Percentiles rank a stretch among this genome's conserved stretches.
These are phyloP conservation scores for Monilinia fructigena DNA, from an alignment of 2,329 filamentous ascomycete genomes.

Conservation along the genomic window DNA sequence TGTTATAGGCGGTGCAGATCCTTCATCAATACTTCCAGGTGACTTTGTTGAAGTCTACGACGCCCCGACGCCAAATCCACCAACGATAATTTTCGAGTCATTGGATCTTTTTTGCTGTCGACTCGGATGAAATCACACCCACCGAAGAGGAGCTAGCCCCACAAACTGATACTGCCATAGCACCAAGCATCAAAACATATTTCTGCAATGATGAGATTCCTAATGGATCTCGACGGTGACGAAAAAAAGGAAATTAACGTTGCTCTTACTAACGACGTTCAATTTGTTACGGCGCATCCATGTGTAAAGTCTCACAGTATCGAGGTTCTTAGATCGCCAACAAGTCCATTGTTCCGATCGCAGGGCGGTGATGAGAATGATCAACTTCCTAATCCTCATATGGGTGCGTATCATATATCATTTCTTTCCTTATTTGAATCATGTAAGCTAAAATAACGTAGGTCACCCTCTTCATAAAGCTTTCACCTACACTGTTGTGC, in stretches of 20 bases:
- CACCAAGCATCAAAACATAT: conserved; percentile 35
- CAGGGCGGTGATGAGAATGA: conserved; percentile 39
- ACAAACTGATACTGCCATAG: conserved; percentile 24
- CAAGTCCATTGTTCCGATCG: conserved; percentile 59
- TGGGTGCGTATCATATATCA: conserved; percentile 5
- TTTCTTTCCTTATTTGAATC: neutral
- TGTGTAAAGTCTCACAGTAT: conserved; percentile 59
- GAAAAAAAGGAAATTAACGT: conserved; percentile 35
- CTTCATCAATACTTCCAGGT: conserved; percentile 54
- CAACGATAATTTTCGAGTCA: conserved; percentile 51
- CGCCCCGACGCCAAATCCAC: conserved; percentile 48
- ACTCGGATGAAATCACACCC: conserved; percentile 43
- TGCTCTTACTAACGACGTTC: conserved; percentile 57
- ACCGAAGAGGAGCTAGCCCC: conserved; percentile 39
- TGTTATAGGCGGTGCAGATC: conserved; percentile 58
- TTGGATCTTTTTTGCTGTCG: conserved; percentile 50
- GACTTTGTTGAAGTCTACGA: conserved; percentile 64
- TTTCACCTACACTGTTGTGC: conserved; percentile 59
- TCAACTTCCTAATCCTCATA: conserved; percentile 11
- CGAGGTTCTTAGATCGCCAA: conserved; percentile 57
- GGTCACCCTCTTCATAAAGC: conserved; percentile 64
- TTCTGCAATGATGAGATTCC: conserved; percentile 39
- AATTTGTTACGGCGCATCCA: conserved; percentile 65
- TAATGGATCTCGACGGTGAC: conserved; percentile 28
- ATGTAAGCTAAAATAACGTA: conserved; percentile 32